phyloP scores from a whole-genome alignment of 2,329 filamentous ascomycete genomes.

The Sordariomycetes sp. region DNA sequence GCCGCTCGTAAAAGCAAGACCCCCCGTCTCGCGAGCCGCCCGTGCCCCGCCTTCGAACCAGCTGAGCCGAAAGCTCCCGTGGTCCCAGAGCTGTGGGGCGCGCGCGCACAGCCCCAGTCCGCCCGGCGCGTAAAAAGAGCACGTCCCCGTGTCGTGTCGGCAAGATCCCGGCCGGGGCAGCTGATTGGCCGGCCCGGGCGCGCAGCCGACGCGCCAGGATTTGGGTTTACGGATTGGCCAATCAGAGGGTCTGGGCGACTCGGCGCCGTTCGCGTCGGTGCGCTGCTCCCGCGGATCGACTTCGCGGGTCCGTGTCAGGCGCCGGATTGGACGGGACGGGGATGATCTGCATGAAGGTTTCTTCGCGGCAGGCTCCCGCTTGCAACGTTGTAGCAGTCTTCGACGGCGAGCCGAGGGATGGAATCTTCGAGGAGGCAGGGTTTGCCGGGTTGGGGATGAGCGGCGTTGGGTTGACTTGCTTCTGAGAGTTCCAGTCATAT shows the following conservation, averaged over 20 bases:
- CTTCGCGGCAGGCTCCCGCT: no score
- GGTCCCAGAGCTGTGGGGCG: neutral
- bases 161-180: neutral
- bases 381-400: no score
- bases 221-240: neutral
- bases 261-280: no score
- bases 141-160: neutral
- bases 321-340: no score
- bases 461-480: no score
- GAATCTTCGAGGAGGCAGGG: neutral
- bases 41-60: slow-evolving; percentile 3
- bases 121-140: slow-evolving; percentile 1
- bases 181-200: neutral
- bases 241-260: neutral
- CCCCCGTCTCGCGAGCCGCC: slow-evolving; percentile 1
- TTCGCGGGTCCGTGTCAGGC: no score
- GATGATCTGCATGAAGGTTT: no score
- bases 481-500: no score
- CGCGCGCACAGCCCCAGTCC: slow-evolving; percentile 1
- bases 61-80: neutral
- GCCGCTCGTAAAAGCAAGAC: neutral
- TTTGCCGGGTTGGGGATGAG: neutral
- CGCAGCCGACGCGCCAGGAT: neutral
- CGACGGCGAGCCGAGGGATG: neutral
- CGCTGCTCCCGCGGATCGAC: no score